Conservation (phyloP, 73 alveolate genomes). For the Paramecium sexaurelia region DNA sequence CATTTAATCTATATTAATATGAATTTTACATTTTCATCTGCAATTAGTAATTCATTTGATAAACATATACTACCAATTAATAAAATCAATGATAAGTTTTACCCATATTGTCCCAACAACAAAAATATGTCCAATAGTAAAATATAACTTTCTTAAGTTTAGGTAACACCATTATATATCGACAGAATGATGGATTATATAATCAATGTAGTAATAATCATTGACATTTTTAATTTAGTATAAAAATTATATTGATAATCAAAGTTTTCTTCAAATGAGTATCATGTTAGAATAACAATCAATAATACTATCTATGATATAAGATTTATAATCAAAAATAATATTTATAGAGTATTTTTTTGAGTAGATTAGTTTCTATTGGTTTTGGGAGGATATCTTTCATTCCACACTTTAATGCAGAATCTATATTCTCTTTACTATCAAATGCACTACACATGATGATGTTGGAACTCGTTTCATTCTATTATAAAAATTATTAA, state of each 20-base stretch:
- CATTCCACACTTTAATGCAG: background rate
- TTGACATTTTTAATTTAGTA: background rate
- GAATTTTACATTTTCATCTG: background rate
- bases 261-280: background rate
- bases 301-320: background rate
- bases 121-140: background rate
- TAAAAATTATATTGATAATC: background rate
- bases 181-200: background rate
- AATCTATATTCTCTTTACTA: background rate
- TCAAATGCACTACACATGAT: slow-evolving; percentile 29
- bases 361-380: background rate
- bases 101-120: background rate
- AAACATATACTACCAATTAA: background rate
- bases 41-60: background rate
- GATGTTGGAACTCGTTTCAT: background rate
- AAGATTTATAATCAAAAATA: background rate
- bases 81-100: background rate
- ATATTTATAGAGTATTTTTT: background rate
- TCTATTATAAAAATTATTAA: background rate
- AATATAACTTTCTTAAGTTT: background rate
- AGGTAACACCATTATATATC: background rate
- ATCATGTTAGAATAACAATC: background rate
- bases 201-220: background rate
- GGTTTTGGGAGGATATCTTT: background rate
- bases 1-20: background rate